Base-by-base conservation (phyloP, 2,329 filamentous ascomycete species). In the Didymella lethalis region DNA sequence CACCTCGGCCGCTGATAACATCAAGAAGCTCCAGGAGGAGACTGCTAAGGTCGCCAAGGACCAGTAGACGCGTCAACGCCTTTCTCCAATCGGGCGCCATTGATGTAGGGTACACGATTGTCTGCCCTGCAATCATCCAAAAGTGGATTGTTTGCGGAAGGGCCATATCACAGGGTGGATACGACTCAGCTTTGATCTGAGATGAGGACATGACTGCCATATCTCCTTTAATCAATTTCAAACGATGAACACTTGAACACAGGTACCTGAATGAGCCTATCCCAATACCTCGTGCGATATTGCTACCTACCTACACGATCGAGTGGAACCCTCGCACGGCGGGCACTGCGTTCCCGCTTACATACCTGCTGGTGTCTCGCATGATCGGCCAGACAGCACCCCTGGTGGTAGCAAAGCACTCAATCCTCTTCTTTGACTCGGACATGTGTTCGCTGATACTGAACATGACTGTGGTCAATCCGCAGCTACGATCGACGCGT, bases 1-100 rank as follows among this genome's bases (percentile, higher is more conserved):
- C 47, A 70, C 77, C 49, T 74, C 62, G 38, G 62, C 79, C 43
- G 69, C 76, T 28, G 65, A 78, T 50, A 76, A 78, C 36, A 81
- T 82, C 60, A 75, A 79, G 69, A 76, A 81, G 55, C 64, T 83
- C 52, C 80, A 83, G 67, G 75, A 82, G 69, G 73, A 82, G 73
- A 74, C 78, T 2, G 76, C 76, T 57, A 74, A 78, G 65, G 64
- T 79, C 59, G 67, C 66, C n/a, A 49, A 54, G n/a, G 59, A 68
- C 54, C 28, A 50, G 48, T 61, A 50, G 28, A 47, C 10, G 16
- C 38, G 36, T 20, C 36, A n/a, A 40, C n/a, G 4, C 10, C 2
- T 18, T 25, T n/a, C 26, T 11, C n/a, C 10, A 8, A 28, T 14
- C 28, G 31, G 12, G 31, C 45, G 10, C 16, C 45, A 23, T 23